A percentile compares a stretch with the other conserved stretches of the same genome.
These are phyloP conservation scores for Trichoderma brevicompactum DNA, from an alignment of 2,329 filamentous ascomycete genomes.

Conservation along the genomic window DNA sequence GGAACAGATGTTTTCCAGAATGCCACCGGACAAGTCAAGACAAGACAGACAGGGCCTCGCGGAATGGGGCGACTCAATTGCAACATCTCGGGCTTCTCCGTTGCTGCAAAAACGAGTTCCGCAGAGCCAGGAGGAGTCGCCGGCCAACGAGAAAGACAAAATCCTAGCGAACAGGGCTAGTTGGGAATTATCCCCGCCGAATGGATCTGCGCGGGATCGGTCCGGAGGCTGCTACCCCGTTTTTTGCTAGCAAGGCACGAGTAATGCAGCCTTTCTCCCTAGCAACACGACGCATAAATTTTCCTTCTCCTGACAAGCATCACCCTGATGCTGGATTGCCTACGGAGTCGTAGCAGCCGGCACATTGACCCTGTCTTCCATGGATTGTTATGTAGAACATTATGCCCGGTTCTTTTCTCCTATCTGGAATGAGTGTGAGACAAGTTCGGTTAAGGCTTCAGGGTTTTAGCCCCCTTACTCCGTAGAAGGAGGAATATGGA, in stretches of 20 bases:
- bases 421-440: not conserved
- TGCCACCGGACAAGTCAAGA: not conserved
- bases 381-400: not conserved
- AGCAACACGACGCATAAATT: conserved; percentile 4
- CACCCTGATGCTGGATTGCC: not conserved
- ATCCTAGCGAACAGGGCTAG: conserved; percentile 1
- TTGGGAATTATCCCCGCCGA: conserved; percentile 13
- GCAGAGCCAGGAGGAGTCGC: not conserved
- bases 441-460: not conserved
- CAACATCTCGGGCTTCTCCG: not conserved
- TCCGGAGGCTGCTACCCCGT: conserved; percentile 18
- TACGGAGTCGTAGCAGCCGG: too few relatives aligned
- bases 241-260: conserved; percentile 7
- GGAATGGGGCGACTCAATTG: not conserved
- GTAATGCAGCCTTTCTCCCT: conserved; percentile 11
- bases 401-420: not conserved
- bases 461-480: too few relatives aligned
- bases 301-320: conserved; percentile 24
- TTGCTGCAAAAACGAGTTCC: not conserved
- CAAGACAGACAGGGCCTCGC: not conserved
- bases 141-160: not conserved
- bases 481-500: too few relatives aligned
- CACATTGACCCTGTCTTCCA: too few relatives aligned
- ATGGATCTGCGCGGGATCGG: conserved; percentile 29
- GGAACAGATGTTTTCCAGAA: conserved; percentile 8